Conservation (phyloP, 345 rosid species). For the Aethionema arabicum region DNA sequence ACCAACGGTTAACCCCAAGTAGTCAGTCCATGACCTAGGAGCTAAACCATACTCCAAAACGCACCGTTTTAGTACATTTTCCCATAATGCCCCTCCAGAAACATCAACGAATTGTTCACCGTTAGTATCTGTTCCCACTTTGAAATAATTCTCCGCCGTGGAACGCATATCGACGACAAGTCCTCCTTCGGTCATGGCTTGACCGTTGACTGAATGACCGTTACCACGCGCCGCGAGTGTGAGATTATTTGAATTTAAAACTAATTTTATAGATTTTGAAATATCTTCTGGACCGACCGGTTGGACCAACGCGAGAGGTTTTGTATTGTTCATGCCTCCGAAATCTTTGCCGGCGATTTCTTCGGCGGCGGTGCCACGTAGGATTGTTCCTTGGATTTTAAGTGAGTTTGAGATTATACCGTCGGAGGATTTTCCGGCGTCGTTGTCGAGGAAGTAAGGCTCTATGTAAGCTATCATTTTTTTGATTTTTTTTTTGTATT, state of each 20-base stretch:
- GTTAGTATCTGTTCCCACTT: slow-evolving; percentile 16
- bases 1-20: slow-evolving; percentile 77
- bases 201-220: slow-evolving; percentile 98
- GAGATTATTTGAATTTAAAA: slow-evolving; percentile 49
- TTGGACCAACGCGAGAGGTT: slow-evolving; percentile 62
- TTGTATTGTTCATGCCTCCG: slow-evolving; percentile 66
- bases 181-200: slow-evolving; percentile 85
- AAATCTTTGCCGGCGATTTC: slow-evolving; percentile 63
- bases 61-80: slow-evolving; percentile 67
- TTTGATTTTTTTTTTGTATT: slow-evolving; percentile 13
- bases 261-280: slow-evolving; percentile 50
- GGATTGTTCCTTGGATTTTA: slow-evolving; percentile 54
- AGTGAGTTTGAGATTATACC: slow-evolving; percentile 44
- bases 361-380: slow-evolving; percentile 31
- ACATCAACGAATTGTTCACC: slow-evolving; percentile 51
- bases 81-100: slow-evolving; percentile 97
- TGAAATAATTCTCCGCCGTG: slow-evolving; percentile 48
- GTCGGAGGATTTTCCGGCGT: slow-evolving; percentile 40
- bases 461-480: slow-evolving; percentile 79
- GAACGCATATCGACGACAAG: slow-evolving; percentile 82
- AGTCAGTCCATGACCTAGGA: slow-evolving; percentile 95
- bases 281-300: slow-evolving; percentile 70
- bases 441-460: slow-evolving; percentile 66
- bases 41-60: slow-evolving; percentile 53
- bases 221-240: slow-evolving; percentile 96